Percentiles rank a stretch among this genome's conserved stretches.
These are phyloP conservation scores for Chlorella ohadii DNA, from an alignment of 139 green algal species.

Conservation along the genomic window DNA sequence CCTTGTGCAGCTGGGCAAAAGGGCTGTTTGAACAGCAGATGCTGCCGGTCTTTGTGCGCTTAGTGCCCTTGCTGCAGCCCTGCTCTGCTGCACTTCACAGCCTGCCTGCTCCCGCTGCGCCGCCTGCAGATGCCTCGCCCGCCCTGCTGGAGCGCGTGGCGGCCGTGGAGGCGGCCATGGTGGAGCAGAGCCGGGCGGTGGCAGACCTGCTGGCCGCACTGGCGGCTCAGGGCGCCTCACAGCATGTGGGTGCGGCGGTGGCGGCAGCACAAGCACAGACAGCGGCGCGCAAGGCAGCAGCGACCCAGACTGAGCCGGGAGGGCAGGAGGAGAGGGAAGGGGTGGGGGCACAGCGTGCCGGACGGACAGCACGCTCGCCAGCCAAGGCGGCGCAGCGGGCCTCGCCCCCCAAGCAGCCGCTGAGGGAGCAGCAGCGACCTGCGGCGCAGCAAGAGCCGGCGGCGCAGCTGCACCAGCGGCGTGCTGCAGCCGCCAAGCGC, in stretches of 20 bases:
- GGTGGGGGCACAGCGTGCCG: background rate
- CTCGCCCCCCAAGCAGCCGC: background rate
- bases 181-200: slow-evolving; percentile 20
- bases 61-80: no score
- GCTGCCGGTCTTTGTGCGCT: no score
- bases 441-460: background rate
- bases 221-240: slow-evolving; percentile 2
- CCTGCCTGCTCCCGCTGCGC: background rate
- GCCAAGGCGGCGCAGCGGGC: background rate
- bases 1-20: no score
- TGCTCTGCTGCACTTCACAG: background rate
- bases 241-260: background rate
- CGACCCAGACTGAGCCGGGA: background rate
- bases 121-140: background rate
- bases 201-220: slow-evolving; percentile 19
- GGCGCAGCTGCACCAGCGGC: slow-evolving; percentile 16
- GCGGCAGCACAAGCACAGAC: background rate
- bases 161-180: slow-evolving; percentile 23
- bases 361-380: background rate
- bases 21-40: background rate
- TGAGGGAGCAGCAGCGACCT: background rate
- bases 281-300: background rate
- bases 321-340: background rate
- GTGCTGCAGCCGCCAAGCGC: background rate
- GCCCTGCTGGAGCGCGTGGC: slow-evolving; percentile 7